Base-by-base conservation (phyloP, 1,284 basidiomycete species). In the Dichomitus squalens region DNA sequence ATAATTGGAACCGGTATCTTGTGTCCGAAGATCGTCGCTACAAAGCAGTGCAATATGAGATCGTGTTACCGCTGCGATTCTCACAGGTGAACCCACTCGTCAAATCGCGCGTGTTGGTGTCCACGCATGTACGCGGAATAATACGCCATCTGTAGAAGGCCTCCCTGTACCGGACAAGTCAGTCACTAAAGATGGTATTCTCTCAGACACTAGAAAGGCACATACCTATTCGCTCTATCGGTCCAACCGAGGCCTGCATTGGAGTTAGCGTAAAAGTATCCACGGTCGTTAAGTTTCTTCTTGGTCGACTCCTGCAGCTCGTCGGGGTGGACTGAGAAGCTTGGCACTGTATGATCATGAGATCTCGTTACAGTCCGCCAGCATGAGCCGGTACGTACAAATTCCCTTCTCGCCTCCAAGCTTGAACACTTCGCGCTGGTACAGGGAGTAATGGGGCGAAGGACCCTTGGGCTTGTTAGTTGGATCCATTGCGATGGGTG, bases 181-280 rank as follows among this genome's bases (percentile, higher is more conserved):
- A 61, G 48, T 12, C 21, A 23, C 31, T 14, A 25, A 43, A 43
- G 9, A 27, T 14, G 21, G 25, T 34, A 34, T 47, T 18, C 5
- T 41, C 3, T 14, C 25, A 48, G 7, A 44, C 33, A 44, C 4
- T 49, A 59, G 59, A 1, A 64, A 39, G 31, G 18, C 6, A 11
- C 72, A 53, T 61, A 75, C 73, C 80, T 72, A 66, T 86, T 85
- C 0, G 82, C 80, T 51, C 74, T 70, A 68, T 84, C 78, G 0
- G 84, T 85, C 77, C 79, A 82, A 38, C 79, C 80, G 1, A 84
- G 62, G 0, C 83, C 82, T 3, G 83, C 83, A 61, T 85, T 84
- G 4, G 81, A 83, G 68, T 79, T 79, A 5, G 82, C 82, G 59
- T 84, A 84, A 55, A 79, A 79, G 68, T 81, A 84, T 2, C 76